Evolutionary conservation across 345 rosid species (phyloP), one percentile per base, ranked within the genome.

Genomic region (Durio zibethinus): DNA sequence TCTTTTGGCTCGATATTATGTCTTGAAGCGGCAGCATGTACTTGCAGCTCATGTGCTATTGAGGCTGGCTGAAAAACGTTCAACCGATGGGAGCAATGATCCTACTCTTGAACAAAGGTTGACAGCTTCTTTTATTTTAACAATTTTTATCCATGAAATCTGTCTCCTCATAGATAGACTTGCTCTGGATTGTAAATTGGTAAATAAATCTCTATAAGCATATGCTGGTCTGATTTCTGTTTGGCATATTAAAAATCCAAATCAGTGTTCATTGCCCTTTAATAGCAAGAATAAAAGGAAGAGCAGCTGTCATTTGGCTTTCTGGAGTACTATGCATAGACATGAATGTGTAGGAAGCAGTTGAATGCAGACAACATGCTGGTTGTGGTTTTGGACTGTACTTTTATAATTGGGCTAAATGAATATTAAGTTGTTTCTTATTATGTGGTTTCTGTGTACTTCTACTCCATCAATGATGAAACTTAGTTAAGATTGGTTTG

Each of bases 1-100:
- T 84, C 94, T 96, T 65, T 88, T 93, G 84, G 98, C 95, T 29
- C 89, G 91, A 33, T 96, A 93, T 84, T 96, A 96, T 84, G 98
- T 96, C 82, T 85, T 86, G 60, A 93, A 92, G 89, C 85, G 98
- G 68, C 98, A 96, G 78, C 99, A 96, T 82, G 52, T 88, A 65
- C 99, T 96, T 86, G 98, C 99, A 52, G 97, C 99, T 77, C 98
- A 92, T 84, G 87, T 94, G 48, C 82, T 96, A 83, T 84, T 96
- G 75, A 87, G 97, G 87, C 92, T 96, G 78, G 98, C 97, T 76
- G 99, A 96, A 87, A 87, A 93, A 80, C 94, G 93, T 56, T 83
- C 98, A 53, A 77, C 82, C 74, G 90, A 85, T 77, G 82, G 81
- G 56, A 89, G 87, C 76, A 90, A 84, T 84, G 81, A 57, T 79